Evolutionary conservation across 2,329 filamentous ascomycete genomes (phyloP).

Genomic region (Penicillium italicum): DNA sequence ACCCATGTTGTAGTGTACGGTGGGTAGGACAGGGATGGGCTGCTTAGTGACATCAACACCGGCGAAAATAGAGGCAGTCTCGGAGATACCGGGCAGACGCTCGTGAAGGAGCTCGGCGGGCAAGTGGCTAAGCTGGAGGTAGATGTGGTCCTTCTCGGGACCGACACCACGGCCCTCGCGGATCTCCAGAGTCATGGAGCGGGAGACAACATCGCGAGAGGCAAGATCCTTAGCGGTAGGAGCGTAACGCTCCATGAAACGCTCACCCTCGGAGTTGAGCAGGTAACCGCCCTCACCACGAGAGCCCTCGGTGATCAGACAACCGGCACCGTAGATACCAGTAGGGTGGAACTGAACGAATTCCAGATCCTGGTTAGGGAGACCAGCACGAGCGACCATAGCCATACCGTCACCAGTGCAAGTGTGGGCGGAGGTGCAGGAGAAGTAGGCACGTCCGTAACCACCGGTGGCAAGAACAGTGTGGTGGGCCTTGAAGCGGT

Average conservation of each 20-base stretch:
- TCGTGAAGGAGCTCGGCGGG: constrained; percentile 89
- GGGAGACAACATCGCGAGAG: constrained; percentile 90
- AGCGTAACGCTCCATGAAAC: constrained; percentile 99
- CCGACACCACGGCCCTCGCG: constrained; percentile 96
- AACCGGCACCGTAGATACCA: constrained; percentile 97
- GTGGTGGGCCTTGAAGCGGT: constrained; percentile 95
- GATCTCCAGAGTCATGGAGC: constrained; percentile 98
- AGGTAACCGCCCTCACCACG: constrained; percentile 98
- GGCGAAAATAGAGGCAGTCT: constrained; percentile 95
- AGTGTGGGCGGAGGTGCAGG: constrained; percentile 95
- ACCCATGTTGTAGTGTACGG: constrained; percentile 99
- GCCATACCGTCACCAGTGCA: constrained; percentile 99
- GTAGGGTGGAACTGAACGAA: constrained; percentile 99
- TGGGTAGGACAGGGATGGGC: constrained; percentile 92
- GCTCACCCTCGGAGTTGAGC: constrained; percentile 94
- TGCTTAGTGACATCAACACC: constrained; percentile 97
- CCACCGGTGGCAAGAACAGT: constrained; percentile 96
- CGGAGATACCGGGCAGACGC: constrained; percentile 95
- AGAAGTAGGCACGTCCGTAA: constrained; percentile 97
- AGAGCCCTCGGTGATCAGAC: constrained; percentile 95
- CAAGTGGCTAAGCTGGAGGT: constrained; percentile 93
- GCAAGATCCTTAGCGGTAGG: constrained; percentile 98
- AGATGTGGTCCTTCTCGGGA: constrained; percentile 97
- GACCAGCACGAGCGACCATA: constrained; percentile 95
- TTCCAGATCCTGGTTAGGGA: constrained; percentile 98